Evolutionary conservation across 176 grass and related monocot species (phyloP).

Genomic region (Juncus inflexus): DNA sequence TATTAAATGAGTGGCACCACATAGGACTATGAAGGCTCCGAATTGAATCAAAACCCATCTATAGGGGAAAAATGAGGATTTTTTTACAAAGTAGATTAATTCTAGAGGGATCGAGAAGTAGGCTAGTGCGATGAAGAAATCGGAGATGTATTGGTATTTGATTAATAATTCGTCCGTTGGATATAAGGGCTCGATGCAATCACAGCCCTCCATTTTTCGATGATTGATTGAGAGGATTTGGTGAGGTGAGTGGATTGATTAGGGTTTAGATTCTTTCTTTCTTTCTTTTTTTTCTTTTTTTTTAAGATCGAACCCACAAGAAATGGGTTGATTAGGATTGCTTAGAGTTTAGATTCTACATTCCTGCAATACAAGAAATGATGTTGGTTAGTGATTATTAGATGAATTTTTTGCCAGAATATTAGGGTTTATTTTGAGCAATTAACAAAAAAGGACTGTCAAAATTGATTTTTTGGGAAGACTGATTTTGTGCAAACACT

Average conservation of each 20-base stretch:
- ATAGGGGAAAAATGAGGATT: slow-evolving; percentile 67
- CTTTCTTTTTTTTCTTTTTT: background rate
- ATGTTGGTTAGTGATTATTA: too few relatives aligned
- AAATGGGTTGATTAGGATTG: too few relatives aligned
- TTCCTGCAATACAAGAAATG: too few relatives aligned
- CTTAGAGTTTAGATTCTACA: too few relatives aligned
- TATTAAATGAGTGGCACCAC: slow-evolving; percentile 65
- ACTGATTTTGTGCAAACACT: too few relatives aligned
- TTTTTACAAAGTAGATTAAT: slow-evolving; percentile 75
- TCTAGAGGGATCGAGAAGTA: slow-evolving; percentile 71
- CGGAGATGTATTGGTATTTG: slow-evolving; percentile 73
- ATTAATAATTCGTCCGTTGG: slow-evolving; percentile 55
- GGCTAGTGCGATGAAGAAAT: slow-evolving; percentile 68
- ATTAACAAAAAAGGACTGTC: too few relatives aligned
- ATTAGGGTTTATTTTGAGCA: too few relatives aligned
- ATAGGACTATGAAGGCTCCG: slow-evolving; percentile 68
- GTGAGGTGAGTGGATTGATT: background rate
- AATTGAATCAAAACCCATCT: slow-evolving; percentile 70
- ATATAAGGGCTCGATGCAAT: slow-evolving; percentile 70
- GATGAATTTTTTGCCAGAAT: too few relatives aligned
- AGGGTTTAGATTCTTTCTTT: background rate
- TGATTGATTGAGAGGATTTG: background rate
- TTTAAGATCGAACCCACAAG: too few relatives aligned
- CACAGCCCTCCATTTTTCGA: slow-evolving; percentile 58
- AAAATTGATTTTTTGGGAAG: too few relatives aligned